Evolutionary conservation across 768 basidiomycete species (phyloP), one percentile per base, ranked within the genome.

Genomic region (Tulasnella calospora): DNA sequence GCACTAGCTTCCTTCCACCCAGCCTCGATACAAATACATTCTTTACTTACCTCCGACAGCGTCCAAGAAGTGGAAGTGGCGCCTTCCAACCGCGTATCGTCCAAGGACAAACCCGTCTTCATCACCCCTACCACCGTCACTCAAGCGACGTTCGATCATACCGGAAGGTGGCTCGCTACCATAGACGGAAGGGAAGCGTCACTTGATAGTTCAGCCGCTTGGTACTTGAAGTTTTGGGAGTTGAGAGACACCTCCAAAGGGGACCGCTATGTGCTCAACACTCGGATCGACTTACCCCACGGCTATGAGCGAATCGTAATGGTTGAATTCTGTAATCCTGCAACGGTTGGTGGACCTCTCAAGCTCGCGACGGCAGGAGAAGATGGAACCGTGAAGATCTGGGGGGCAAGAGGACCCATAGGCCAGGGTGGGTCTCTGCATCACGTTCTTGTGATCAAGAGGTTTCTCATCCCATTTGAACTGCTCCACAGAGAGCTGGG

Each of bases 1-100:
- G 88, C 98, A 80, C 88, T 99, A 21, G 94, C 95, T 0, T 95
- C 97, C 2, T 96, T 96, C 0, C 96, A 99, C 82, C 93, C 95
- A 0, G 96, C 96, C 2, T 94, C 95, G n/a, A 86, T 99, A 55
- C 97, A 99, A 86, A 90, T 92, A 35, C 96, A 93, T 85, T 92
- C 94, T 23, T 92, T 92, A 1, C 84, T 87, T 10, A 88, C 89
- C 2, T 92, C 92, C 38, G 88, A 89, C 57, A 87, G 95, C 0
- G 82, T 94, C 3, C 91, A 91, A 70, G 97, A 99, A 84, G 87
- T 99, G 27, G 98, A 99, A 84, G 90, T 99, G 10, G 91, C 94
- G 1, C 95, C 97, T 30, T 95, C 95, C 36, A 99, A 99, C 85
- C 90, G 94, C 79, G 89, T 98, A 27, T 92, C 95, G 19, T 87